These are phyloP conservation scores for Claviceps fusiformis DNA, from an alignment of 2,329 filamentous ascomycete genomes.

Conservation along the genomic window DNA sequence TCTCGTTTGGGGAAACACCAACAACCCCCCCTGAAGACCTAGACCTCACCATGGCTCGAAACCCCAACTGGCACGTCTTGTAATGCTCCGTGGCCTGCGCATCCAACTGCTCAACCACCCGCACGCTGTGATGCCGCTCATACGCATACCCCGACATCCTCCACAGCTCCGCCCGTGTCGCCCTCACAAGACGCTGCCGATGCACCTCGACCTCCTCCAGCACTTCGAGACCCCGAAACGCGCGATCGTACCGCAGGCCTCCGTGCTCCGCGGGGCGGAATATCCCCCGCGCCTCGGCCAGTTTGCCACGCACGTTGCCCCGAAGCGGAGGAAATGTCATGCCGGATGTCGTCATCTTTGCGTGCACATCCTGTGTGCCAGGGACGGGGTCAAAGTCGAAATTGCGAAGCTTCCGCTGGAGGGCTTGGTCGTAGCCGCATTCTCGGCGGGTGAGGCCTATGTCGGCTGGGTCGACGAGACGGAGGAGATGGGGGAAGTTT, in stretches of 20 bases:
- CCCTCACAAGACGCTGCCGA: constrained; percentile 15
- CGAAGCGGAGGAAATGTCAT: background rate
- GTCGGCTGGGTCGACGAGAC: constrained; percentile 13
- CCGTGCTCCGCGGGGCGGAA: constrained; percentile 16
- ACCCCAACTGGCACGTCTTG: constrained; percentile 17
- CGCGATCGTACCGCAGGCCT: constrained; percentile 13
- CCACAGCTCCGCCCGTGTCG: constrained; percentile 10
- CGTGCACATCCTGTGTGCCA: background rate
- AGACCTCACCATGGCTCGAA: constrained; percentile 19
- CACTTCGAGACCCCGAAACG: constrained; percentile 18
- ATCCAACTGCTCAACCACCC: constrained; percentile 18
- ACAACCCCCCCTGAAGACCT: too few relatives aligned
- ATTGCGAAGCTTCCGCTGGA: constrained; percentile 16
- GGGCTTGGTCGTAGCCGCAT: constrained; percentile 19
- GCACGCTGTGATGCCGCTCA: constrained; percentile 7
- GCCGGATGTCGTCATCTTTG: too few relatives aligned
- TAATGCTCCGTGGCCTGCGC: constrained; percentile 16
- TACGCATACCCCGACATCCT: constrained; percentile 1
- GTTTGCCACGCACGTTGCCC: constrained; percentile 16
- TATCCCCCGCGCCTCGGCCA: constrained; percentile 13
- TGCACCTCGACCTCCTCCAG: constrained; percentile 21
- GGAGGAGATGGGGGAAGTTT: constrained; percentile 13
- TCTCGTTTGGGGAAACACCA: background rate
- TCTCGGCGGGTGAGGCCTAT: constrained; percentile 11
- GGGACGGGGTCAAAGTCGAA: constrained; percentile 16